Evolutionary conservation across 2,329 filamentous ascomycete genomes (phyloP), one percentile per base, ranked within the genome.

Genomic region (Dothideomycetidae sp.): DNA sequence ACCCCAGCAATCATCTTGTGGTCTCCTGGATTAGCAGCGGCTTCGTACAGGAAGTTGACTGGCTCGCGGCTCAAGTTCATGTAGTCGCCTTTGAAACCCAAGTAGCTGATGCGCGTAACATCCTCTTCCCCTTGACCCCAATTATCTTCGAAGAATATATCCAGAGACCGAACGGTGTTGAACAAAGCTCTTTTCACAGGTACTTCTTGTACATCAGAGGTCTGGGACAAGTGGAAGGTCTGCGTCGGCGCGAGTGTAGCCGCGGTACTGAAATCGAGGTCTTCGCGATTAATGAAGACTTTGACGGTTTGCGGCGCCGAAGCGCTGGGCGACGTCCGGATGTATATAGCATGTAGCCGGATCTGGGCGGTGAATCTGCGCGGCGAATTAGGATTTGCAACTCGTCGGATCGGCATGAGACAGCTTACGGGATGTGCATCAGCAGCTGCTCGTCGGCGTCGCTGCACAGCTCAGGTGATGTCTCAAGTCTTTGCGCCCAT

Each of bases 61-160:
- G 90, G 85, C 54, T 88, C 83, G 39, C 79, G 70, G 32, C 79
- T 90, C 52, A 93, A 60, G 55, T 77, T 75, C 72, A 90, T 90
- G 69, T 84, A 96, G 60, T 93, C 83, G 15, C 90, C 90, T 61
- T 83, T 86, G 65, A 98, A 96, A 1, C 82, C 90, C 40, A 96
- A 46, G 60, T 94, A 98, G 44, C 68, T 76, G 2, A 96, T 57
- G 33, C 75, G 70, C 31, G 82, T 88, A 39, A 79, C 75, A 39
- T 92, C 82, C 53, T 86, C 82, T 10, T 84, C 81, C 0, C 75
- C 83, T 9, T 54, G 52, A 33, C 74, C 71, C 48, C 88, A 93
- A 54, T 96, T 98, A 56, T 94, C 83, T 50, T 82, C 78, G 50
- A 96, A 81, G 64, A 96, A 96, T 34, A 98, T 66, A 10, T 78